Base-by-base conservation (phyloP, 345 rosid genomes). In the Camelina hispida region DNA sequence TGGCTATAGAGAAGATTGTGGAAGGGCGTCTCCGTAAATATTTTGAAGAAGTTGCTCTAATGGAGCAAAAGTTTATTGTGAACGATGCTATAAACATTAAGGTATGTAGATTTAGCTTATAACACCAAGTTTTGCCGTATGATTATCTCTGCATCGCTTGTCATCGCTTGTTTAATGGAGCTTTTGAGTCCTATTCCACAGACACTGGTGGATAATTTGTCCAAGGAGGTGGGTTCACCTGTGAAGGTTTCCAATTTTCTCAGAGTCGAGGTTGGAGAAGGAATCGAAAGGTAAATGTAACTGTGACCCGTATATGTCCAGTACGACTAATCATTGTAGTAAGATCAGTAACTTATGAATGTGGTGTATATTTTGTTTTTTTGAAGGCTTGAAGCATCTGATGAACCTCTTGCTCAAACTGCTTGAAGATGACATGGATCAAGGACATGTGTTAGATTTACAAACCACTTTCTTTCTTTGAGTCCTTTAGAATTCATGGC, bases 191-290 rank as follows among this genome's bases (percentile, higher is more conserved):
- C 52, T 70, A 40, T 53, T 38, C 40, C 64, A 56, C 88, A 95
- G 99, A 86, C 84, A 54, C 69, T 88, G 58, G 48, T 95, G 74
- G 74, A 81, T 73, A 83, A 87, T 80, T 75, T 95, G 44, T 89
- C 98, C 30, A 84, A 87, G 78, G 97, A 89, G 77, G 87, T 92
- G 50, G 92, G 97, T 50, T 84, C 96, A 44, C 78, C 88, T 1
- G 97, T 95, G 81, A 90, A 84, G 84, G 83, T 95, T 73, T 77
- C 88, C 62, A 83, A 66, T 77, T 95, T 92, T 82, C 85, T 90
- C 67, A 87, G 99, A 85, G 89, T 95, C 79, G 96, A 95, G 80
- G 97, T 92, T 69, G 99, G 99, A 65, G 99, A 95, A 85, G 98
- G 98, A 86, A 82, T 90, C 77, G 83, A 87, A 79, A 90, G 96